phyloP scores from a whole-genome alignment of 139 green algal genomes.

The Dunaliella sp. region DNA sequence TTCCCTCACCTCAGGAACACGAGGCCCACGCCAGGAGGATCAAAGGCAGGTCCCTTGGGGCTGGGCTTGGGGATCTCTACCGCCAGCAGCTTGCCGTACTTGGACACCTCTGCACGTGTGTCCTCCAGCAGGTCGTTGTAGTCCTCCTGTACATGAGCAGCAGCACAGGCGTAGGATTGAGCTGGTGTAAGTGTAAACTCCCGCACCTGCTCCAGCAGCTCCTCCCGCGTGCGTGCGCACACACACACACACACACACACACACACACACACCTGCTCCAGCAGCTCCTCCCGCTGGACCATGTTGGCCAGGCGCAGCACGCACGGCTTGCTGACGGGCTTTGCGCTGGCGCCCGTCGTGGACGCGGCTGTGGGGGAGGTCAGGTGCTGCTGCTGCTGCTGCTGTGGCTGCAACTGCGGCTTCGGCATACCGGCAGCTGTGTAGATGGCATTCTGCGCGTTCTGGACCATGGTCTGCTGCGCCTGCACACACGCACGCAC shows the following conservation, averaged over 20 bases:
- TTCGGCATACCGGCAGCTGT: background rate
- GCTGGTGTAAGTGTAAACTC: no score
- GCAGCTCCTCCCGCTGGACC: slow-evolving; percentile 52
- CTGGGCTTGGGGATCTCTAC: slow-evolving; percentile 51
- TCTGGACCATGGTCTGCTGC: background rate
- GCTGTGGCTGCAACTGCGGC: background rate
- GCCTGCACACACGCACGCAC: background rate
- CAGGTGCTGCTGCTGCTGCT: background rate
- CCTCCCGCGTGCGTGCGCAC: no score
- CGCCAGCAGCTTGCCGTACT: slow-evolving; percentile 55
- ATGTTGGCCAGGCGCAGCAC: slow-evolving; percentile 53
- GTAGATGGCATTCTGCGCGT: background rate
- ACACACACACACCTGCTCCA: slow-evolving; percentile 57
- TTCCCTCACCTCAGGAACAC: slow-evolving; percentile 59
- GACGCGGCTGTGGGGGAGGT: background rate
- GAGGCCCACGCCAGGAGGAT: slow-evolving; percentile 56
- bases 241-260: background rate
- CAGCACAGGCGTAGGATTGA: no score
- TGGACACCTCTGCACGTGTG: slow-evolving; percentile 49
- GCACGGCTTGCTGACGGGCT: background rate
- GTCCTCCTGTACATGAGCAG: background rate
- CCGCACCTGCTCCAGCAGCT: no score
- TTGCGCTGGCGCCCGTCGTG: background rate
- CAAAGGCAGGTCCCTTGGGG: background rate
- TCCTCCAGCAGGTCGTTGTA: slow-evolving; percentile 47